Evolutionary conservation across 2,329 filamentous ascomycete species (phyloP).

Genomic region (Stylonectria norvegica): DNA sequence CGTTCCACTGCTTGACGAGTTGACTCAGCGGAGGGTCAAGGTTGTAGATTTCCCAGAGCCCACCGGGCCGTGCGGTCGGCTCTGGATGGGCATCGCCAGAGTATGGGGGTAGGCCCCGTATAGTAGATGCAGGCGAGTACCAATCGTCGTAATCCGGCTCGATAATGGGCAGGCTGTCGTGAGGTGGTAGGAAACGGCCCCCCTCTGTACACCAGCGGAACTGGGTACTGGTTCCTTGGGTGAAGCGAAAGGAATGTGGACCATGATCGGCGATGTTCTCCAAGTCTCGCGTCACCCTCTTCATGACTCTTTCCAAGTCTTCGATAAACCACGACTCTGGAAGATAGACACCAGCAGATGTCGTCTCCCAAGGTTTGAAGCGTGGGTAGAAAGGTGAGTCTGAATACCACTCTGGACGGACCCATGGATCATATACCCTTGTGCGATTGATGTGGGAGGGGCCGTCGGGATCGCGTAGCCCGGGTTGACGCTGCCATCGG

Average conservation of each 20-base stretch:
- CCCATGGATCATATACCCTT: too few relatives aligned
- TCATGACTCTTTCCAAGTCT: too few relatives aligned
- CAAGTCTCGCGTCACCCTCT: background rate
- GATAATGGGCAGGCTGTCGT: background rate
- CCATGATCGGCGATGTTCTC: background rate
- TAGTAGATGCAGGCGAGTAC: too few relatives aligned
- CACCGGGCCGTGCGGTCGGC: too few relatives aligned
- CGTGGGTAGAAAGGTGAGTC: background rate
- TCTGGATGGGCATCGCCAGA: too few relatives aligned
- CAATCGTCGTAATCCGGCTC: too few relatives aligned
- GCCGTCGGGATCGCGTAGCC: background rate
- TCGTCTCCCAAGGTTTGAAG: background rate
- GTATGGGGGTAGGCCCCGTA: too few relatives aligned
- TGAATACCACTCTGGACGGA: too few relatives aligned
- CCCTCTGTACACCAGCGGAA: background rate
- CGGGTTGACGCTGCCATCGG: background rate
- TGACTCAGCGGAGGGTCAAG: too few relatives aligned
- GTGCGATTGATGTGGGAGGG: background rate
- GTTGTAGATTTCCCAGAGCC: too few relatives aligned
- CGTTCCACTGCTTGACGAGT: too few relatives aligned
- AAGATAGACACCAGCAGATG: background rate
- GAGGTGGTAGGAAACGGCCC: background rate
- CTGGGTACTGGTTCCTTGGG: slow-evolving; percentile 1
- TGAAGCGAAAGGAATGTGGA: background rate
- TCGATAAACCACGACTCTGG: background rate